A percentile compares a stretch with the other conserved stretches of the same genome.
These are phyloP conservation scores for Sugiyamaella boreocaroliniensis DNA, from an alignment of 805 yeast genomes.

Conservation along the genomic window DNA sequence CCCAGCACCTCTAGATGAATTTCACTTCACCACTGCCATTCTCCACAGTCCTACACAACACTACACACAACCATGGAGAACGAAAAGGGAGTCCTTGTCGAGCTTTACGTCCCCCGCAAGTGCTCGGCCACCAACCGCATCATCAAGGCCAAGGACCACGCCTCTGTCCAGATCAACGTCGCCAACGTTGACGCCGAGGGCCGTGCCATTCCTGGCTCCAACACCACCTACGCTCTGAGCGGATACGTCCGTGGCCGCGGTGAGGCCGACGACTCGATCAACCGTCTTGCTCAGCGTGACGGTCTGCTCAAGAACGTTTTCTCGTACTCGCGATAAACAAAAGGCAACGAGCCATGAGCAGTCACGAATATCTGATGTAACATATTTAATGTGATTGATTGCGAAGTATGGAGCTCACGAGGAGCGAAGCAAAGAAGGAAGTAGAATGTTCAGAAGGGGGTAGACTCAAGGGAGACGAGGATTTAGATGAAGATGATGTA, in stretches of 20 bases:
- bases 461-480: no score
- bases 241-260: conserved; percentile 99
- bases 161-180: conserved; percentile 97
- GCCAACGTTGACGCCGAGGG: conserved; percentile 98
- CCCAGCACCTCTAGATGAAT: neutral
- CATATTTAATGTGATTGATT: neutral
- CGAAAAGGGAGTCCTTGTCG: conserved; percentile 99
- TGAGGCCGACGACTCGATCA: conserved; percentile 98
- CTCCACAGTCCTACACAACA: neutral
- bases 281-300: conserved; percentile 98
- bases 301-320: conserved; percentile 82
- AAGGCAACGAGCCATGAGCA: neutral
- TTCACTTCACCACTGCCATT: neutral
- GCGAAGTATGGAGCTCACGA: neutral
- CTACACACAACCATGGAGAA: conserved; percentile 77
- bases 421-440: neutral
- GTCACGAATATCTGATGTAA: neutral
- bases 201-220: conserved; percentile 82
- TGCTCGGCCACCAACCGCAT: conserved; percentile 99
- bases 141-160: conserved; percentile 99
- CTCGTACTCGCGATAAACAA: conserved; percentile 34
- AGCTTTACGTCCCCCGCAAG: conserved; percentile 99
- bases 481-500: no score
- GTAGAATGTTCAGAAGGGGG: neutral
- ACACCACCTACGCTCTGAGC: conserved; percentile 91